A percentile compares a stretch with the other conserved stretches of the same genome.
Evolutionary conservation across 1,284 basidiomycete species (phyloP).

Genomic region (Thelephora terrestris): DNA sequence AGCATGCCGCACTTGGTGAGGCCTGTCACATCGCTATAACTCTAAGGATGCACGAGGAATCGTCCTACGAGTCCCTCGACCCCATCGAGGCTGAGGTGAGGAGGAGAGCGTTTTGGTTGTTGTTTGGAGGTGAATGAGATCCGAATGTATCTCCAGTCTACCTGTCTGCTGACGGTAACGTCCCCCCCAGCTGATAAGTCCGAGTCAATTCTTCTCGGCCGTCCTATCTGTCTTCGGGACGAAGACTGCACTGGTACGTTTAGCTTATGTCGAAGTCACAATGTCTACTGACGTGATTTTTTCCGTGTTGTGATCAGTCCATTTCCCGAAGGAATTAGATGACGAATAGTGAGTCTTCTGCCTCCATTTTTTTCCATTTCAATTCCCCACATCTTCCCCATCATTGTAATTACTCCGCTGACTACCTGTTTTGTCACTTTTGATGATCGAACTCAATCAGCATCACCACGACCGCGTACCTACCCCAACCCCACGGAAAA

Average conservation of each 20-base stretch:
- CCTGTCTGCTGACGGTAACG: neutral
- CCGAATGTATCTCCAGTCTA: neutral
- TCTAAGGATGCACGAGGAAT: constrained; percentile 75
- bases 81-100: constrained; percentile 80
- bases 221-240: constrained; percentile 73
- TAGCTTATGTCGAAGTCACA: neutral
- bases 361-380: neutral
- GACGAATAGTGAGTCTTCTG: constrained; percentile 65
- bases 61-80: constrained; percentile 67
- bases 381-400: constrained; percentile 11
- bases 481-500: constrained; percentile 74
- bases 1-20: constrained; percentile 76
- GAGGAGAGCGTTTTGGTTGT: constrained; percentile 75
- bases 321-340: constrained; percentile 77
- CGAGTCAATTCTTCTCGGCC: constrained; percentile 73
- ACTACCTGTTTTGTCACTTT: neutral
- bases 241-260: constrained; percentile 70
- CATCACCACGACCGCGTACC: constrained; percentile 70
- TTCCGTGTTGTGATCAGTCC: neutral
- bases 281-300: neutral
- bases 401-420: neutral
- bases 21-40: constrained; percentile 74
- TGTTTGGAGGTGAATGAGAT: constrained; percentile 59
- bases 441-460: constrained; percentile 25
- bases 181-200: constrained; percentile 65